phyloP scores from a whole-genome alignment of 768 basidiomycete species.

The Mycena sanguinolenta region DNA sequence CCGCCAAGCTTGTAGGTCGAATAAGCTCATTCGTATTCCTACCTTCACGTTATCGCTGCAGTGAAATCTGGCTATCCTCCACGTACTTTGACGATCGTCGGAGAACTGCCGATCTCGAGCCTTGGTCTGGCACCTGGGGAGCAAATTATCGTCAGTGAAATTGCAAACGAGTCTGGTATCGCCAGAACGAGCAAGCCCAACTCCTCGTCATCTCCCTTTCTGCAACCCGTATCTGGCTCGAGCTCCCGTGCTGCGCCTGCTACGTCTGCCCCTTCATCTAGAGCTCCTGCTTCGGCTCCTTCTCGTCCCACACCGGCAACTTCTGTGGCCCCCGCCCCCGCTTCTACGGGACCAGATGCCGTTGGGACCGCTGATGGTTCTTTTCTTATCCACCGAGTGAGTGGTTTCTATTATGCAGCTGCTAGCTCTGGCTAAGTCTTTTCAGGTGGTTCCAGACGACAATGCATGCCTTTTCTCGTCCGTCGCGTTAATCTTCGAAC shows the following conservation, averaged over 20 bases:
- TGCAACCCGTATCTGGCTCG: conserved; percentile 23
- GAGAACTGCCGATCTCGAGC: conserved; percentile 80
- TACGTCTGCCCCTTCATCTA: conserved; percentile 20
- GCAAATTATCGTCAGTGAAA: conserved; percentile 83
- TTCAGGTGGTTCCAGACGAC: conserved; percentile 93
- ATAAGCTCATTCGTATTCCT: conserved; percentile 2
- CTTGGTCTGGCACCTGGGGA: conserved; percentile 86
- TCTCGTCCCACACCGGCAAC: conserved; percentile 34
- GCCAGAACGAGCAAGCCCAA: conserved; percentile 41
- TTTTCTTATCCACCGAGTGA: conserved; percentile 80
- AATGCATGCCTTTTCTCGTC: conserved; percentile 96
- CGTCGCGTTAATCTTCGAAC: conserved; percentile 87
- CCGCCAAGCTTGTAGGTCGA: conserved; percentile 79
- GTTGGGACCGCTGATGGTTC: conserved; percentile 75
- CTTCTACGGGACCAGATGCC: conserved; percentile 62
- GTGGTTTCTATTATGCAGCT: conserved; percentile 21
- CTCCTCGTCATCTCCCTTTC: conserved; percentile 31
- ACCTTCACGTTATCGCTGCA: conserved; percentile 43
- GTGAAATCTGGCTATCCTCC: conserved; percentile 93
- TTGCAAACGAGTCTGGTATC: conserved; percentile 39
- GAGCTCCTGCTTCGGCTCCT: conserved; percentile 10
- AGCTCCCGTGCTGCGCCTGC: conserved; percentile 7
- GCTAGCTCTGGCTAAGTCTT: neutral
- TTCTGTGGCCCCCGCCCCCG: conserved; percentile 36
- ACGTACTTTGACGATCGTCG: conserved; percentile 74